Evolutionary conservation across 2,329 filamentous ascomycete genomes (phyloP), one percentile per base, ranked within the genome.

Genomic region (Colletotrichum sp.): DNA sequence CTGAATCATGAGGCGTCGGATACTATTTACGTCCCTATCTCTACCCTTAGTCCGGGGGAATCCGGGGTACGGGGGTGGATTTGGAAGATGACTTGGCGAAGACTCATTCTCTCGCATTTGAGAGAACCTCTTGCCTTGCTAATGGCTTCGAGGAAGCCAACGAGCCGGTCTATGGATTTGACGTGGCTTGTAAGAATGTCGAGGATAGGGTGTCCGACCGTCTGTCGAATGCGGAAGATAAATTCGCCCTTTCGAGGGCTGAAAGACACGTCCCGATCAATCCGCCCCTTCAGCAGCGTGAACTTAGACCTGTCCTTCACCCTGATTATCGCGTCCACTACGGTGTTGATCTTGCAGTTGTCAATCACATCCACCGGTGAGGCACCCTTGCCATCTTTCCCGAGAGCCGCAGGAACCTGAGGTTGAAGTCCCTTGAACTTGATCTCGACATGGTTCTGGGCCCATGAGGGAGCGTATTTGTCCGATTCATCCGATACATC

Each of bases 81-180:
- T 26, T 58, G 61, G 82, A 97, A 95, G 4, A 90, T 86, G 8
- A 97, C 89, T 77, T 90, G 87, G 78, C 87, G 87, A 71, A 96
- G 86, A 18, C 90, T 92, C 71, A 93, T 88, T 55, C 89, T 86
- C 78, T 93, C 89, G 81, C 90, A 90, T 58, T 86, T 86, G 43
- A 94, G 89, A 67, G 89, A 87, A 18, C 87, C 87, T 63, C 87
- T 86, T 78, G 90, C 87, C 77, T 87, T 86, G 71, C 91, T 87
- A 77, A 96, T 90, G 2, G 93, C 92, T 60, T 92, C 90, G 30
- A 95, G 87, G 80, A 94, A 95, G 58, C 90, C 90, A 52, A 95
- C 92, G 32, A 97, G 88, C 24, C 93, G 91, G 80, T 94, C 92
- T 73, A 97, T 90, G 15, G 92, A 90, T 78, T 91, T 89, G 61